Conservation (phyloP, 1,284 basidiomycete species). For the Anthracocystis setariae region DNA sequence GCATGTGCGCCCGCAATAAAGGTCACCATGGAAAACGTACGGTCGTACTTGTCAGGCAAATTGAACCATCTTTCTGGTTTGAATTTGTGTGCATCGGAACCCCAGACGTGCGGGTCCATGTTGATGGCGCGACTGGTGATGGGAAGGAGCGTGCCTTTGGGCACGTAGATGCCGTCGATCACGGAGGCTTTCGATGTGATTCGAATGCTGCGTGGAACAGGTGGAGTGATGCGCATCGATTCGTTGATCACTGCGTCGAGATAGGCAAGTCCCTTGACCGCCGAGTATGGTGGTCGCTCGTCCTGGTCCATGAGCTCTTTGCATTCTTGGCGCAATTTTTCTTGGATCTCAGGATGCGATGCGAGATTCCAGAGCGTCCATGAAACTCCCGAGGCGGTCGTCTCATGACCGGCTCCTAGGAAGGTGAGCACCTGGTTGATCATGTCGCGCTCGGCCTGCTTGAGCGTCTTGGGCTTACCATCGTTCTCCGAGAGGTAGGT, state of each 20-base stretch:
- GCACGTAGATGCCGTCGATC: constrained; percentile 55
- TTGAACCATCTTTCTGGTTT: constrained; percentile 57
- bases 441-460: constrained; percentile 54
- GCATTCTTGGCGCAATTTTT: constrained; percentile 73
- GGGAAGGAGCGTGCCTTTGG: constrained; percentile 46
- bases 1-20: constrained; percentile 59
- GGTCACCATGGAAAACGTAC: constrained; percentile 49
- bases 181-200: constrained; percentile 29
- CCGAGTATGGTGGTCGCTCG: constrained; percentile 69
- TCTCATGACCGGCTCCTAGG: constrained; percentile 59
- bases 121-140: constrained; percentile 54
- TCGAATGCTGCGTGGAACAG: constrained; percentile 50
- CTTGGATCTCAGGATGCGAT: constrained; percentile 72
- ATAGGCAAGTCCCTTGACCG: constrained; percentile 76
- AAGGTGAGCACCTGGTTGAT: constrained; percentile 59
- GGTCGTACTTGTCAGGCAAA: constrained; percentile 55
- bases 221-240: constrained; percentile 54
- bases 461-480: constrained; percentile 43
- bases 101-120: constrained; percentile 51
- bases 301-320: constrained; percentile 48
- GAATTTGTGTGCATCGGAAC: constrained; percentile 50
- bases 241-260: constrained; percentile 77
- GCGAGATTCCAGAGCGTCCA: constrained; percentile 80
- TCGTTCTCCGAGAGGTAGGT: constrained; percentile 39
- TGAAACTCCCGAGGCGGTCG: constrained; percentile 76